Conservation (phyloP, 768 basidiomycete genomes). For the Mycena haematopus region DNA sequence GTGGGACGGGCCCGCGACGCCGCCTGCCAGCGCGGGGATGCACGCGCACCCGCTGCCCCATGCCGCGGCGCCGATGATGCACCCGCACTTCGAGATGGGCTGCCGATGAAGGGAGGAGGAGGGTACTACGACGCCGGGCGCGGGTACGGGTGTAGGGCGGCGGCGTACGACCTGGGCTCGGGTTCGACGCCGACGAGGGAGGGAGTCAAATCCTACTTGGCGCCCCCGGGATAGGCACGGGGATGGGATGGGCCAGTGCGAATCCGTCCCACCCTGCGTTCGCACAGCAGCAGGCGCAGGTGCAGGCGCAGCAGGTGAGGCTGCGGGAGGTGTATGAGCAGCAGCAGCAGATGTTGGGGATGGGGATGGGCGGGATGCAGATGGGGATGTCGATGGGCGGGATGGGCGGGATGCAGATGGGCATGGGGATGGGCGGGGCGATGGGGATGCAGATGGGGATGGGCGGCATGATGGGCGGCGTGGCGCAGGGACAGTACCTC, state of each 20-base stretch:
- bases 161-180: slow-evolving; percentile 1
- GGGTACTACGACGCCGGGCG: background rate
- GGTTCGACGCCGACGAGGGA: slow-evolving; percentile 1
- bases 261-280: slow-evolving; percentile 14
- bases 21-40: slow-evolving; percentile 1
- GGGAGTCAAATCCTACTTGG: background rate
- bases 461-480: background rate
- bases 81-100: background rate
- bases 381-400: background rate
- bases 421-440: background rate
- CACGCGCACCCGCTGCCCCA: no score
- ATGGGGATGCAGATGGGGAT: background rate
- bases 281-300: background rate
- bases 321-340: background rate
- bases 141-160: background rate
- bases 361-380: background rate
- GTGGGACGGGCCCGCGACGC: slow-evolving; percentile 8
- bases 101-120: background rate
- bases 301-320: background rate
- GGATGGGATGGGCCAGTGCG: slow-evolving; percentile 3
- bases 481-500: slow-evolving; percentile 14
- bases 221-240: background rate
- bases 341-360: slow-evolving; percentile 1
- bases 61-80: no score
- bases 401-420: background rate